These are phyloP conservation scores for Epicoccum sorghinum DNA, from an alignment of 2,329 filamentous ascomycete species.

Conservation along the genomic window DNA sequence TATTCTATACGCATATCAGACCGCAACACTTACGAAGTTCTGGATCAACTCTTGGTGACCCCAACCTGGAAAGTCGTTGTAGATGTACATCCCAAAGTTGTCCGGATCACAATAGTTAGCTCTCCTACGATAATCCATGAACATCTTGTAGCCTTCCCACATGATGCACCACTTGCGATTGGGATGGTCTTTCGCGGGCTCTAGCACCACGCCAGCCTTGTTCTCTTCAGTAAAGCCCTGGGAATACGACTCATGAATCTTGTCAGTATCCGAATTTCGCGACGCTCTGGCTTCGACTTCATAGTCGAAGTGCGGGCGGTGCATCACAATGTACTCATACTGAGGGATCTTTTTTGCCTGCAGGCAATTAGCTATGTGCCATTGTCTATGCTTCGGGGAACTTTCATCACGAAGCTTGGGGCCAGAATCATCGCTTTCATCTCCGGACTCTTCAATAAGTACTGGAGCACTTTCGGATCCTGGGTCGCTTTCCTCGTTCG, in stretches of 20 bases:
- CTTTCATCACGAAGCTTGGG: constrained; percentile 3
- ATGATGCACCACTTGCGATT: constrained; percentile 22
- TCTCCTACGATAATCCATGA: constrained; percentile 5
- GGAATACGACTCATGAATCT: constrained; percentile 8
- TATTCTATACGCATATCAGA: neutral
- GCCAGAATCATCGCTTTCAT: neutral
- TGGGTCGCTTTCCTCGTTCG: neutral
- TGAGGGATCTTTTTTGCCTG: constrained; percentile 1
- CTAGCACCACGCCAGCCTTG: constrained; percentile 7
- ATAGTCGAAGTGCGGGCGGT: constrained; percentile 10
- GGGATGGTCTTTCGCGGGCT: constrained; percentile 12
- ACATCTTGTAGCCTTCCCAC: constrained; percentile 19
- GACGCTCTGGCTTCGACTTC: constrained; percentile 1
- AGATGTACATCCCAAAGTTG: constrained; percentile 24
- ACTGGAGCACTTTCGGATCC: neutral
- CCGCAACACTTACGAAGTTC: constrained; percentile 14
- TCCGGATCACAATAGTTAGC: constrained; percentile 24
- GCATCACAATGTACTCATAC: constrained; percentile 14
- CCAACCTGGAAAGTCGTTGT: constrained; percentile 22
- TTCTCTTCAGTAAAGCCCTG: constrained; percentile 4
- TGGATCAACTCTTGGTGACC: constrained; percentile 24
- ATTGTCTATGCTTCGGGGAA: neutral
- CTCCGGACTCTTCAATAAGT: neutral
- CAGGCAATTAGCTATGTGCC: neutral
- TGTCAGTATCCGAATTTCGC: constrained; percentile 8